Evolutionary conservation across 2,329 filamentous ascomycete species (phyloP), one percentile per base, ranked within the genome.

Genomic region (Colletotrichum sp.): DNA sequence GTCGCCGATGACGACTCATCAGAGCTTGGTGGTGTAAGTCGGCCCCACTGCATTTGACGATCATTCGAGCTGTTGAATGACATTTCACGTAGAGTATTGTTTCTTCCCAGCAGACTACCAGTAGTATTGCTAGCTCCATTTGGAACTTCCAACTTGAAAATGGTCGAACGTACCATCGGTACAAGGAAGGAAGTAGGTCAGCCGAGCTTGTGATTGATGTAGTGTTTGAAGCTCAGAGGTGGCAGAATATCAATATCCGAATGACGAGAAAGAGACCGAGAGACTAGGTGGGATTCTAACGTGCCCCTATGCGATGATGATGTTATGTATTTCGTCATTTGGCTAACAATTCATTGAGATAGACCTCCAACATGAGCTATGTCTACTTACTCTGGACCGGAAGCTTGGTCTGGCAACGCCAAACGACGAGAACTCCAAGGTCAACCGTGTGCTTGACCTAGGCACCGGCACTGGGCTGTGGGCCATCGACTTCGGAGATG

Each of bases 391-490:
- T 2, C 77, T 80, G 16, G 76, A 80, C 18, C 77, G 78, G 60
- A 78, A 78, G 32, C 78, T 81, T 38, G 67, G 79, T 10, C 38
- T 80, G n/a, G 76, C 79, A 34, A 73, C 78, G 32, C 64, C 67
- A 8, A 70, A 75, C 28, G 55, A 69, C 9, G 64, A 73, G 3
- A 69, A 71, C 8, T 43, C 73, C 2, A 65, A 74, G 43, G 26
- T 60, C 7, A 71, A 69, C 1, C 77, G 75, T 21, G 80, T 85
- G 12, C 81, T 90, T 3, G 88, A 90, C 79, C 77, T 88, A 48
- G 87, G 88, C 18, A 88, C 87, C 1, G 88, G 88, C 0, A 89
- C 87, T 8, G 87, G 87, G 16, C 79, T 83, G 8, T 87, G 85
- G 85, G 83, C 84, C 6, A 85, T 89, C 9, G 87, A 89, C 68